Evolutionary conservation across 805 yeast genomes (phyloP), one percentile per base, ranked within the genome.

Genomic region (Candida boidinii): DNA sequence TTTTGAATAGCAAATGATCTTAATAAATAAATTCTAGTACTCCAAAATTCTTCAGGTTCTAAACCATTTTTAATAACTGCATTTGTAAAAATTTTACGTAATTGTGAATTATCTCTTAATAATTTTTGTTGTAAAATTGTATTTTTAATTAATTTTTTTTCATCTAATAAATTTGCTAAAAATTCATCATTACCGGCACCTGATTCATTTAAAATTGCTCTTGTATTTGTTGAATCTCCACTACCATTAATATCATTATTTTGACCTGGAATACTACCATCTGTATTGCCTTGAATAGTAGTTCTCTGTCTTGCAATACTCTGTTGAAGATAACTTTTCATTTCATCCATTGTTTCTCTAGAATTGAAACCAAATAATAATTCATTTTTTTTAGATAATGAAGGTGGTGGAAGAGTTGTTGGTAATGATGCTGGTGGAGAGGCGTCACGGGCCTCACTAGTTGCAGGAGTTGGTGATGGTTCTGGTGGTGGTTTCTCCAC

Each of bases 31-130:
- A 87, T 63, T 42, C 96, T 62, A 5, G 88, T 79, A 1, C 76
- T 66, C 96, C 96, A 88, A 55, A 88, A 88, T 45, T 87, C 86
- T 25, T 72, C 73, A 0, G 94, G 84, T 4, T 85, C 79, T 28
- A 90, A 59, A 13, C 84, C 81, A 33, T 71, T 70, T 37, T 76
- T 70, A 39, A 87, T 85, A 5, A 92, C 96, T 0, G 95, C 80
- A 38, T 85, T 95, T 30, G 88, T 79, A 52, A 92, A 92, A 2
- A 81, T 76, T 37, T 73, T 70, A 64, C 85, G 74, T 34, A 92
- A 62, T 7, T 60, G 60, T 31, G 78, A 72, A 48, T 87, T 82
- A 38, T 79, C 81, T 35, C 76, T 63, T 18, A 92, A 62, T 14
- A 90, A 58, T 35, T 73, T 72, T 45, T 87, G 94, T 48, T 92